Base-by-base conservation (phyloP, 768 basidiomycete genomes). In the Serendipita sp. region DNA sequence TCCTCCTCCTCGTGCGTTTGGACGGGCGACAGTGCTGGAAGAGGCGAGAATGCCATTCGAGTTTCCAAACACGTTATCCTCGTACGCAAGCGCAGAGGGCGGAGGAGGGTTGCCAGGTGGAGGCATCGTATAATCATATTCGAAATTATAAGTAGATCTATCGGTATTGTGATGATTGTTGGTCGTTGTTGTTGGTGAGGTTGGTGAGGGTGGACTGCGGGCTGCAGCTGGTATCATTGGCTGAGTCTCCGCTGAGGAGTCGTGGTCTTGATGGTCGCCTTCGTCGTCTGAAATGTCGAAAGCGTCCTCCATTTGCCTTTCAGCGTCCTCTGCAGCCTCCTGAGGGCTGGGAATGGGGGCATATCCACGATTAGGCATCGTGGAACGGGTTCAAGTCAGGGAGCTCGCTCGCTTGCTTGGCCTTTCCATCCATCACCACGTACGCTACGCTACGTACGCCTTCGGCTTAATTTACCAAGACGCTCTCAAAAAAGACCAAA, bases 101-200 rank as follows among this genome's bases (percentile, higher is more conserved):
- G 75, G 72, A 0, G 88, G 87, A 0, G 89, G 88, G 0, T 87
- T 87, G 44, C 88, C 88, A 3, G 89, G 87, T 0, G 89, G 89
- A 1, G 88, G 87, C 43, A 76, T 78, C 67, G 87, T 85, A 70
- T 85, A 87, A 71, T 90, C 88, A 37, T 82, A 79, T 72, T 92
- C 90, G 71, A 91, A 92, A 72, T 91, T 86, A 73, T 89, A 89
- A 2, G 75, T 72, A 31, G 79, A 13, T 80, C 76, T 33, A 76
- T 71, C 11, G 70, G 55, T 29, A 44, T 60, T 23, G 27, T 58
- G 33, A 52, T 8, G 5, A 52, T 52, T 31, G 37, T 34, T 64
- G 60, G 46, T 18, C 16, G 55, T 45, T 50, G 15, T 15, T 13
- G 46, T 44, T 52, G 29, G 11, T 13, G 55, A 1, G 65, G 44